Evolutionary conservation across 2,329 filamentous ascomycete species (phyloP).

Genomic region (Aspergillus quadrilineatus): DNA sequence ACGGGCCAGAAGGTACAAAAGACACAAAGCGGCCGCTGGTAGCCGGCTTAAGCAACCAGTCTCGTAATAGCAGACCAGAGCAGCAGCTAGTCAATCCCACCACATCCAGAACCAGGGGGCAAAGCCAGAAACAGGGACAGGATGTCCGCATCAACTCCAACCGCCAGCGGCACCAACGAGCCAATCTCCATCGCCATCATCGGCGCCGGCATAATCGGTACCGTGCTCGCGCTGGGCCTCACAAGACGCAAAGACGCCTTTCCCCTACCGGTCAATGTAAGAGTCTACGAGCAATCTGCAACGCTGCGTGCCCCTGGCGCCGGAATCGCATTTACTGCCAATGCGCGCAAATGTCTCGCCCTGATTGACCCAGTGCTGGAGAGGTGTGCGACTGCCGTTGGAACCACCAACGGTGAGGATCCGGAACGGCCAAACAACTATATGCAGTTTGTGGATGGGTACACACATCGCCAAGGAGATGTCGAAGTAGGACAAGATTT

Average conservation of each 20-base stretch:
- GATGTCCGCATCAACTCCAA: not conserved
- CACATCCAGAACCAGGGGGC: not conserved
- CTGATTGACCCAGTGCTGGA: conserved; percentile 19
- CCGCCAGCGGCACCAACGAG: not conserved
- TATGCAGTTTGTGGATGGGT: conserved; percentile 28
- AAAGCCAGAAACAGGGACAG: not conserved
- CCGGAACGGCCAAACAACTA: conserved; percentile 16
- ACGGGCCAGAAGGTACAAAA: not conserved
- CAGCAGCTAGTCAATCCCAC: not conserved
- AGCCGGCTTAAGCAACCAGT: not conserved
- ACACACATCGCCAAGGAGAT: conserved; percentile 20
- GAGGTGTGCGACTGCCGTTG: conserved; percentile 18
- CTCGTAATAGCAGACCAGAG: not conserved
- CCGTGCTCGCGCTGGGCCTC: conserved; percentile 27
- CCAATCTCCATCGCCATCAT: conserved; percentile 27
- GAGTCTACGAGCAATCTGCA: conserved; percentile 29
- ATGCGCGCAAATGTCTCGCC: conserved; percentile 23
- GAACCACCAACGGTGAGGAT: conserved; percentile 13
- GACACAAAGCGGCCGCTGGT: conserved; percentile 1
- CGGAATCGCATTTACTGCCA: conserved; percentile 26
- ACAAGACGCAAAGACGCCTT: conserved; percentile 7
- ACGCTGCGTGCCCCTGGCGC: conserved; percentile 27
- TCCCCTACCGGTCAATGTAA: conserved; percentile 17
- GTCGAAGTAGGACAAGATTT: not conserved
- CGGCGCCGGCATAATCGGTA: conserved; percentile 31